Evolutionary conservation across 768 basidiomycete genomes (phyloP).

Genomic region (Kwoniella dendrophila): DNA sequence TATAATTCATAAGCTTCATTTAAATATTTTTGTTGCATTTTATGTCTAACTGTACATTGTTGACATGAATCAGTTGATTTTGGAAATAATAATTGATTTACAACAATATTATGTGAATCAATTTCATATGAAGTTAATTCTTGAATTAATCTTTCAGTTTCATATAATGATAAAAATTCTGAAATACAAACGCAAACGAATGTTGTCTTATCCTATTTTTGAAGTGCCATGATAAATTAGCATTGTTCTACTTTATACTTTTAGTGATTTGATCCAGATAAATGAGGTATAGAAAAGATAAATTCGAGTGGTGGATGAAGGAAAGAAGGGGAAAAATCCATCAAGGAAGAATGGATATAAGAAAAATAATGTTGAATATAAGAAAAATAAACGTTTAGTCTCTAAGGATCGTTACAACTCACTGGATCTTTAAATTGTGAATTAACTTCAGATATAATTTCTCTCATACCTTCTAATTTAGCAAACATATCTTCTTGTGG

Average conservation of each 20-base stretch:
- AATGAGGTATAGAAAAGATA: too few relatives aligned
- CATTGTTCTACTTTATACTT: neutral
- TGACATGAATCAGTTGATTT: conserved; percentile 91
- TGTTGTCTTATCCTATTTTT: conserved; percentile 86
- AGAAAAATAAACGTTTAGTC: too few relatives aligned
- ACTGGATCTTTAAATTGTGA: conserved; percentile 99
- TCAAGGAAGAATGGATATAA: too few relatives aligned
- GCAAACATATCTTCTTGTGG: conserved; percentile 98
- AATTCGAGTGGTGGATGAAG: too few relatives aligned
- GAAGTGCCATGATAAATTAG: neutral
- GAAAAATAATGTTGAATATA: too few relatives aligned
- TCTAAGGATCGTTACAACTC: too few relatives aligned
- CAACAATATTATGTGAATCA: conserved; percentile 97
- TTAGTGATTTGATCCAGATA: too few relatives aligned
- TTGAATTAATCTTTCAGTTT: conserved; percentile 97
- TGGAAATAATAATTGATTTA: conserved; percentile 95
- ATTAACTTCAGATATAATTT: conserved; percentile 96
- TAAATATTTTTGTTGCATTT: conserved; percentile 99
- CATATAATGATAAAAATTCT: conserved; percentile 95
- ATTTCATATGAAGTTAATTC: conserved; percentile 76
- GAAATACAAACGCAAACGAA: conserved; percentile 99
- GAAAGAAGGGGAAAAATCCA: too few relatives aligned
- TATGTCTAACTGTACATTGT: conserved; percentile 88
- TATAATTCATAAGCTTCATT: conserved; percentile 95
- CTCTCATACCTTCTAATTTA: conserved; percentile 94